A percentile compares a stretch with the other conserved stretches of the same genome.
Evolutionary conservation across 1,284 basidiomycete species (phyloP).

Genomic region (Porphyrellus sp.): DNA sequence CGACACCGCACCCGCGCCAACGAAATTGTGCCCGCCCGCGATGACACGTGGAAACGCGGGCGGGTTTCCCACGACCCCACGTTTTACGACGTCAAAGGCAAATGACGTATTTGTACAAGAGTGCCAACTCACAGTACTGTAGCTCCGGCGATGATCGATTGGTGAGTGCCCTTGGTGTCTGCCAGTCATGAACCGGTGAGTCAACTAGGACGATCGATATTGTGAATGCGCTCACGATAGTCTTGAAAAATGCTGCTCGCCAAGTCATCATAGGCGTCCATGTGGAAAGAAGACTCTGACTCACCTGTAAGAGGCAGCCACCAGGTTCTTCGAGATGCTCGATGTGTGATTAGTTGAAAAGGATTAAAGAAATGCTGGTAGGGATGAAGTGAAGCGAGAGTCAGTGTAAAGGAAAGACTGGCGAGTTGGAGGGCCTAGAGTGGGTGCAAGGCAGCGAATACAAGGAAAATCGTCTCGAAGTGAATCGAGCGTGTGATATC

Average conservation of each 20-base stretch:
- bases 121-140: slow-evolving; percentile 25
- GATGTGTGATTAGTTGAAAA: slow-evolving; percentile 23
- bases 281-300: slow-evolving; percentile 10
- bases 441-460: slow-evolving; percentile 29
- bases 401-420: slow-evolving; percentile 53
- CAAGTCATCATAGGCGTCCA: slow-evolving; percentile 7
- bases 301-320: slow-evolving; percentile 16
- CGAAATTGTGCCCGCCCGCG: slow-evolving; percentile 2
- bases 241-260: slow-evolving; percentile 15
- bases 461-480: slow-evolving; percentile 43
- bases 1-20: neutral
- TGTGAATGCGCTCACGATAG: slow-evolving; percentile 17
- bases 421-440: slow-evolving; percentile 29
- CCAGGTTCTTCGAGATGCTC: slow-evolving; percentile 7
- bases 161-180: slow-evolving; percentile 7
- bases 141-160: neutral
- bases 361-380: slow-evolving; percentile 18
- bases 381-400: slow-evolving; percentile 28
- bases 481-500: slow-evolving; percentile 44
- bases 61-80: slow-evolving; percentile 50
- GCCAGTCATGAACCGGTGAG: slow-evolving; percentile 1
- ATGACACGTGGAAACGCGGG: slow-evolving; percentile 18
- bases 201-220: slow-evolving; percentile 5
- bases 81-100: slow-evolving; percentile 50
- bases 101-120: slow-evolving; percentile 32